phyloP scores from a whole-genome alignment of 139 green algal genomes.

The Nannochloris sp. region DNA sequence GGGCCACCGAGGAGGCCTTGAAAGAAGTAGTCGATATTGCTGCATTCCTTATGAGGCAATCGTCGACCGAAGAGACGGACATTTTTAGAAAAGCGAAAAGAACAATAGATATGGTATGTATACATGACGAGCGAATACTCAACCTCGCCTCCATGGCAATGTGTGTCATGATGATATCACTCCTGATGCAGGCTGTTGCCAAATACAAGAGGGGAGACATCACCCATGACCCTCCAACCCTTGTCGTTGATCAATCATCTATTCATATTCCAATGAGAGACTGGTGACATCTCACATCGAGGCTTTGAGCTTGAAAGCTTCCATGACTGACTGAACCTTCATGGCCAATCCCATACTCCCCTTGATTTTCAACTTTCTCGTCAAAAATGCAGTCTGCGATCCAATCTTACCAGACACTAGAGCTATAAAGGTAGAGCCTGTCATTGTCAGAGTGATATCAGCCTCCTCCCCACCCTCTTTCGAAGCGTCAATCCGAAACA shows the following conservation, averaged over 20 bases:
- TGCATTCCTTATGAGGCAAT: not conserved
- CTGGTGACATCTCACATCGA: not conserved
- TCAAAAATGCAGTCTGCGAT: conserved; percentile 78
- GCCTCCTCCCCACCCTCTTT: conserved; percentile 15
- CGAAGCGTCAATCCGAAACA: conserved; percentile 28
- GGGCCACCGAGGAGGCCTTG: conserved; percentile 18
- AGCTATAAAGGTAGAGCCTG: conserved; percentile 39
- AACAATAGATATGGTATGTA: not conserved
- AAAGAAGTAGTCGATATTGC: conserved; percentile 31
- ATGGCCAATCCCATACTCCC: conserved; percentile 76
- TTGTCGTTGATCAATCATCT: no score
- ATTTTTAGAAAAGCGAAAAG: not conserved
- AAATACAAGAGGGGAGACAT: no score
- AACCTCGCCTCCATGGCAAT: no score
- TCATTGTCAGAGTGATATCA: conserved; percentile 71
- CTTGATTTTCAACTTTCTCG: conserved; percentile 80
- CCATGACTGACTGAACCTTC: conserved; percentile 73
- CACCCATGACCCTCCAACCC: no score
- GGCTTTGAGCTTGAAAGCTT: not conserved
- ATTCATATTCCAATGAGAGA: not conserved
- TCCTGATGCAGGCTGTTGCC: no score
- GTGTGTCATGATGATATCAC: no score
- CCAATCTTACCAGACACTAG: conserved; percentile 72
- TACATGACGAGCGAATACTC: no score
- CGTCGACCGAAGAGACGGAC: not conserved